Evolutionary conservation across 768 basidiomycete species (phyloP), one percentile per base, ranked within the genome.

Genomic region (Lactifluus hygrophoroides): DNA sequence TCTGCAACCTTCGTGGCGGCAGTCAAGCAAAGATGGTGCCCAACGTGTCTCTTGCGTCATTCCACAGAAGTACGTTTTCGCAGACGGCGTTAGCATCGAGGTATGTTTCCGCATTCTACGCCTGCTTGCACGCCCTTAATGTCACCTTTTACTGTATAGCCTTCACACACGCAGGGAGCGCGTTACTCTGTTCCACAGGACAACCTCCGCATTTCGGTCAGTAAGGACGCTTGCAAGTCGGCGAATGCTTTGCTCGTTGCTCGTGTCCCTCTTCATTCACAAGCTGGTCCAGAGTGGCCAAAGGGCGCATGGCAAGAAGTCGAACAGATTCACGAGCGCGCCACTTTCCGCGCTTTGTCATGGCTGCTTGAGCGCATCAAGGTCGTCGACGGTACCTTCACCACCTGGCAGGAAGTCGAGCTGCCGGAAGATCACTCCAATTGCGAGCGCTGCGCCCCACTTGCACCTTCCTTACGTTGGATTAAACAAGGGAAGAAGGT

Each of bases 291-390:
- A 1, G 86, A 92, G 66, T 97, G 94, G 94, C 82, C 87, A 5
- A 76, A 75, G 30, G 82, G 79, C 13, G 60, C 66, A 5, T 96
- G 90, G 91, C 74, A 72, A 42, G 88, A 92, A 65, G 82, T 97
- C 44, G 91, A 95, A 69, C 86, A 89, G 64, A 75, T 91, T 9
- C 86, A 94, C 64, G 90, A 95, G 67, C 84, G 93, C 3, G 74
- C 80, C 11, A 86, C 84, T 1, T 95, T 94, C 76, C 82, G 81
- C 60, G 76, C 84, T 5, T 68, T 95, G 16, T 88, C 92, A 2
- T 97, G 94, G 94, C 72, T 96, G 19, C 74, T 91, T 23, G 90
- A 94, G 67, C 83, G 91, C 50, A 79, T 94, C 60, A 83, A 88
- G 13, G 81, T 84, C 57, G 80, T 92, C 56, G 81, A 86, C 23